Percentiles rank a stretch among this genome's conserved stretches.
phyloP scores from a whole-genome alignment of 176 grass and related monocot species.

The Triticum turgidum region DNA sequence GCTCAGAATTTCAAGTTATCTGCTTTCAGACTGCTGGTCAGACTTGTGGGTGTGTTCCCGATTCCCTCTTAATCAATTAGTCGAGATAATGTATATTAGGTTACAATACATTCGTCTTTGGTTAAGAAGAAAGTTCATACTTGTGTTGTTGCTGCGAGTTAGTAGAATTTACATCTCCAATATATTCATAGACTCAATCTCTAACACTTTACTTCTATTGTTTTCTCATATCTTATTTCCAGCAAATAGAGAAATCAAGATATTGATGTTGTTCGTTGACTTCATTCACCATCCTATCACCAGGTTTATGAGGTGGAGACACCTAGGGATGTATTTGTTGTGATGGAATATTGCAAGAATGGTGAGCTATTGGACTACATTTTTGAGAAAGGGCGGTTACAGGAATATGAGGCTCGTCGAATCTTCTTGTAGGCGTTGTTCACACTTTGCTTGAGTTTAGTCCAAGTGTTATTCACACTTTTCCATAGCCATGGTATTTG shows the following conservation, averaged over 20 bases:
- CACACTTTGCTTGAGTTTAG: too few relatives aligned
- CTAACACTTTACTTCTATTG: background rate
- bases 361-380: conserved; percentile 89
- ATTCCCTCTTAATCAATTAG: too few relatives aligned
- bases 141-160: too few relatives aligned
- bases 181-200: background rate
- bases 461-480: too few relatives aligned
- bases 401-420: conserved; percentile 79
- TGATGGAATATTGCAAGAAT: conserved; percentile 87
- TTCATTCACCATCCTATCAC: conserved; percentile 50
- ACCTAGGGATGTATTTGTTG: conserved; percentile 69
- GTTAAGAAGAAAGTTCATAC: too few relatives aligned
- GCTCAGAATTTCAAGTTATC: too few relatives aligned
- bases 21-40: too few relatives aligned
- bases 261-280: conserved; percentile 84
- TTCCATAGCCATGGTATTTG: too few relatives aligned
- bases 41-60: too few relatives aligned
- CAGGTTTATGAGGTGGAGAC: conserved; percentile 72
- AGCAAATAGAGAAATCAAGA: conserved; percentile 96
- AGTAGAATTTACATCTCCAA: background rate
- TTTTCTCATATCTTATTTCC: conserved; percentile 21
- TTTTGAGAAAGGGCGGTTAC: conserved; percentile 80
- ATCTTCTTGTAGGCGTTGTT: conserved; percentile 34
- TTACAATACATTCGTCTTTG: too few relatives aligned
- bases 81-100: too few relatives aligned